Percentiles rank a stretch among this genome's conserved stretches.
These are phyloP conservation scores for Hymenoscyphus fraxineus DNA, from an alignment of 2,329 filamentous ascomycete genomes.

Conservation along the genomic window DNA sequence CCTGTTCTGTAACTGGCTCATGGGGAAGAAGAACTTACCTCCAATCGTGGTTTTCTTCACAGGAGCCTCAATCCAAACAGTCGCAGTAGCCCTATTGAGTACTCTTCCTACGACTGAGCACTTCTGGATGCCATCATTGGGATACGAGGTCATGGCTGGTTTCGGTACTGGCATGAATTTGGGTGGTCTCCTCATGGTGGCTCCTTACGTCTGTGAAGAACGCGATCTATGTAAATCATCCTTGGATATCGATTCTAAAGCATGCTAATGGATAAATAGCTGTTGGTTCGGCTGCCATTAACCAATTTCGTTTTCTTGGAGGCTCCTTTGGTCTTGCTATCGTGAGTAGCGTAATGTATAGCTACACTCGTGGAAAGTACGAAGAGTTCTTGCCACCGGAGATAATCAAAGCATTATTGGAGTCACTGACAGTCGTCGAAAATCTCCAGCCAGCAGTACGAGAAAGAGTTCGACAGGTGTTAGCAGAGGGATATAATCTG, in stretches of 20 bases:
- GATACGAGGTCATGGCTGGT: neutral
- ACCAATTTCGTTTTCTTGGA: slow-evolving; percentile 4
- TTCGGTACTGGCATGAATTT: neutral
- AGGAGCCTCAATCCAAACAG: neutral
- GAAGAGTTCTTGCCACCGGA: neutral
- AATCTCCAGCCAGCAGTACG: neutral
- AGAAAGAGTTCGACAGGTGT: neutral
- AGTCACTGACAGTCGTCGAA: neutral
- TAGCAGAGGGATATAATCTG: neutral
- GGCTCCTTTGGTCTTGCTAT: slow-evolving; percentile 1
- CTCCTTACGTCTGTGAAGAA: neutral
- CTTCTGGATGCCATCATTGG: neutral
- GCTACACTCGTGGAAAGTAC: neutral
- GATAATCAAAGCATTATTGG: neutral
- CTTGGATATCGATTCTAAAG: neutral
- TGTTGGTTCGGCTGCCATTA: slow-evolving; percentile 2
- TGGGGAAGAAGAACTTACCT: neutral
- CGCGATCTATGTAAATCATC: neutral
- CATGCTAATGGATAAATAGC: neutral
- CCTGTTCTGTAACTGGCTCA: neutral
- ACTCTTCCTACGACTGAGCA: neutral
- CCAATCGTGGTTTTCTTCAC: neutral
- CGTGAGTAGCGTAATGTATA: neutral
- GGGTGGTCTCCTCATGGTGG: slow-evolving; percentile 1
- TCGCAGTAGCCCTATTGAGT: neutral